A percentile compares a stretch with the other conserved stretches of the same genome.
phyloP scores from a whole-genome alignment of 1,284 basidiomycete species.

The Pseudozyma pruni region DNA sequence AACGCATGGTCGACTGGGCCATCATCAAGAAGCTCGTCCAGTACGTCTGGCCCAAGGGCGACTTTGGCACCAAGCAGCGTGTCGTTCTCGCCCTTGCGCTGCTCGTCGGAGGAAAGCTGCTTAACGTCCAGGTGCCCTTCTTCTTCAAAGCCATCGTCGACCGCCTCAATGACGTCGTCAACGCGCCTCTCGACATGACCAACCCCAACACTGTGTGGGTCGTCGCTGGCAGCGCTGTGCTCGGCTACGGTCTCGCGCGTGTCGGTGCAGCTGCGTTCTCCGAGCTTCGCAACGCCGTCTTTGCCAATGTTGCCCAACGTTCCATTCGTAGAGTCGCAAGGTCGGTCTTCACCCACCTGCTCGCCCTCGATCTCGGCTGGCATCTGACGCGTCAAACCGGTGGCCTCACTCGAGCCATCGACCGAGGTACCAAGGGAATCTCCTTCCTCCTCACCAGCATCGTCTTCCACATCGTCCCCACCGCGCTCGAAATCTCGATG shows the following conservation, averaged over 20 bases:
- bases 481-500: constrained; percentile 93
- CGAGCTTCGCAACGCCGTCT: constrained; percentile 93
- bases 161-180: constrained; percentile 74
- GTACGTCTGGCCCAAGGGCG: constrained; percentile 74
- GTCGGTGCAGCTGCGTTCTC: constrained; percentile 88
- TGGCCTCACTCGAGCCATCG: constrained; percentile 93
- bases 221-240: constrained; percentile 84
- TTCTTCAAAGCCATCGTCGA: constrained; percentile 95
- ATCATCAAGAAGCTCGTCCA: constrained; percentile 72
- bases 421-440: constrained; percentile 96
- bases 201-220: constrained; percentile 86
- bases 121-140: constrained; percentile 97
- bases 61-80: constrained; percentile 73
- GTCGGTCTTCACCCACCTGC: constrained; percentile 90
- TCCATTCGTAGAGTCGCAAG: constrained; percentile 92
- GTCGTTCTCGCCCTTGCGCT: constrained; percentile 85
- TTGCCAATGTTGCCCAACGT: constrained; percentile 92
- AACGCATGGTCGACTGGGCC: constrained; percentile 70
- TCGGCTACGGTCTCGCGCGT: constrained; percentile 91
- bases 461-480: constrained; percentile 93
- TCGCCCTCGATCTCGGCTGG: constrained; percentile 90
- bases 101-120: constrained; percentile 85
- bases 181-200: constrained; percentile 75
- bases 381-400: constrained; percentile 94
- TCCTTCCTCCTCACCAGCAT: constrained; percentile 93